These are phyloP conservation scores for Ceratocystis eucalypticola DNA, from an alignment of 2,329 filamentous ascomycete species.

Conservation along the genomic window DNA sequence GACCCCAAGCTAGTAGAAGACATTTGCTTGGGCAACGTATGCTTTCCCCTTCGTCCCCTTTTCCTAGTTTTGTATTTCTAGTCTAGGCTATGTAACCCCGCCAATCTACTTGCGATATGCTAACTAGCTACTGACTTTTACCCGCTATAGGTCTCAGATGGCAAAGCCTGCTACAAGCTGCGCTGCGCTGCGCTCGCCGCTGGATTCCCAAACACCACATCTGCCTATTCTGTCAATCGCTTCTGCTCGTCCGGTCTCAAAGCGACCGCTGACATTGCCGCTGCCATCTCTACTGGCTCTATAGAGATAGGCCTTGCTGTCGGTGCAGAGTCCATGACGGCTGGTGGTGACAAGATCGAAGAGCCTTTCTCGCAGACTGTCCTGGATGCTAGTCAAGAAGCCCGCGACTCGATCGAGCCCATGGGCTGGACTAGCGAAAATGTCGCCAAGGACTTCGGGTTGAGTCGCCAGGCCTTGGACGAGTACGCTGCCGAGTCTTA, in stretches of 20 bases:
- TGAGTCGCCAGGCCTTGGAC: constrained; percentile 70
- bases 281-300: constrained; percentile 63
- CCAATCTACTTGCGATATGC: neutral
- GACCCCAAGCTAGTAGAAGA: constrained; percentile 76
- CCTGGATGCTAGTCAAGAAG: constrained; percentile 57
- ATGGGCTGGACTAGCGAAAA: constrained; percentile 99
- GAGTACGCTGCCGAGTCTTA: constrained; percentile 77
- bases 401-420: constrained; percentile 74
- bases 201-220: constrained; percentile 82
- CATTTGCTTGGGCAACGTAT: constrained; percentile 81
- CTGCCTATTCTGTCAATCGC: constrained; percentile 72
- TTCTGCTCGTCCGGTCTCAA: constrained; percentile 97
- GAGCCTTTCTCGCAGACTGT: constrained; percentile 41
- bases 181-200: constrained; percentile 74
- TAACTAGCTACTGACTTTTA: no score
- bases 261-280: constrained; percentile 86
- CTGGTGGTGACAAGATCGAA: constrained; percentile 45
- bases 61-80: neutral
- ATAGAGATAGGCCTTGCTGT: constrained; percentile 82
- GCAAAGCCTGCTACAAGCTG: constrained; percentile 78
- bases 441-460: constrained; percentile 78
- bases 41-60: constrained; percentile 24
- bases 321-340: constrained; percentile 80
- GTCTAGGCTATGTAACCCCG: neutral
- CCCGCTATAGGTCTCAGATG: constrained; percentile 54